Conservation (phyloP, 2,329 filamentous ascomycete genomes). For the Paraphaeosphaeria sporulosa region DNA sequence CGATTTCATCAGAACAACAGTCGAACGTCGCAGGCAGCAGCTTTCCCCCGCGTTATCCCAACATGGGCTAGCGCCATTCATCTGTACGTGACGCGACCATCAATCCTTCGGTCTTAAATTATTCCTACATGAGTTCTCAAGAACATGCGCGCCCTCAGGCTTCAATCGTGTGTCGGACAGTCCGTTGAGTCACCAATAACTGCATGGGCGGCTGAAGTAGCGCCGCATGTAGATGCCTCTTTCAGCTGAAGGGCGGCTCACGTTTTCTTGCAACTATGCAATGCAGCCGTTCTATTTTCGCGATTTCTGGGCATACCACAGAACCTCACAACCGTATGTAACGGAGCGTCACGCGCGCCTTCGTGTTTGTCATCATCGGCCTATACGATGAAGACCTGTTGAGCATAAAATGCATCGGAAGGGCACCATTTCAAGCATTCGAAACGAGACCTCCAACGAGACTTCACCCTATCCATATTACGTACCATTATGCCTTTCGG, state of each 20-base stretch:
- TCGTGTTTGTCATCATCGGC: neutral
- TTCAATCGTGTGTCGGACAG: neutral
- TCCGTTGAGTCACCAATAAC: neutral
- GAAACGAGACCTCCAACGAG: neutral
- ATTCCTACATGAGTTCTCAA: neutral
- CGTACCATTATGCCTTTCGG: conserved; percentile 39
- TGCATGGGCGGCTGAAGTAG: conserved; percentile 12
- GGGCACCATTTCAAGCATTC: neutral
- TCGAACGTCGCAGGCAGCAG: too few relatives aligned
- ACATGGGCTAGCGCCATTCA: neutral
- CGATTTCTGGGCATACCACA: neutral
- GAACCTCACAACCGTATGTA: neutral
- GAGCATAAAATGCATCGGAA: neutral
- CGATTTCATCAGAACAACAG: too few relatives aligned
- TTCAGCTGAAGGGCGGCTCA: neutral
- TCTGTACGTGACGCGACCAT: neutral
- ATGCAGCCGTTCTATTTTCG: conserved; percentile 6
- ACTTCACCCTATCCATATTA: neutral
- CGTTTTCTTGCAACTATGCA: conserved; percentile 1
- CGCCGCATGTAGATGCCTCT: conserved; percentile 11
- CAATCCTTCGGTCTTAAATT: neutral
- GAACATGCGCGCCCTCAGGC: neutral
- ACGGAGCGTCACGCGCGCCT: neutral
- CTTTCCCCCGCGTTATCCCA: neutral
- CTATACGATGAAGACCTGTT: neutral